Conservation (phyloP, 1,139 yeast species). For the Sugiyamaella neomexicana region DNA sequence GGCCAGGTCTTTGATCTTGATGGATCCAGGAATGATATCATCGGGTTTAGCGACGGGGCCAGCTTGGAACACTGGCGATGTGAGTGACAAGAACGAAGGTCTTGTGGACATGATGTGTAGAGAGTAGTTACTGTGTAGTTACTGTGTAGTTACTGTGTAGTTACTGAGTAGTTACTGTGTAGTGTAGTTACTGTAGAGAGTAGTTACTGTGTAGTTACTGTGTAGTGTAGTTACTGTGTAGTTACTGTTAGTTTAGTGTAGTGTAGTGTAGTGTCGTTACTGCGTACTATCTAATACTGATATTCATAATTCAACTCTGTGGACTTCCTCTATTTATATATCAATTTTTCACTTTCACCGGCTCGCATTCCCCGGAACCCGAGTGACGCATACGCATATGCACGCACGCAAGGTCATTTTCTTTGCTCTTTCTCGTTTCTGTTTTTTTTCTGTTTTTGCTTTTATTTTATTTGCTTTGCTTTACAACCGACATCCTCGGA, state of each 20-base stretch:
- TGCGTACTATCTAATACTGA: too few species aligned
- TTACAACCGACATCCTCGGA: too few species aligned
- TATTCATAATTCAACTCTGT: too few species aligned
- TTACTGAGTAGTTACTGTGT: too few species aligned
- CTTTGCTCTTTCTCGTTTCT: too few species aligned
- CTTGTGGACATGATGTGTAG: conserved; percentile 2
- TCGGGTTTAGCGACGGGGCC: conserved; percentile 14
- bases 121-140: too few species aligned
- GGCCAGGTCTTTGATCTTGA: conserved; percentile 4
- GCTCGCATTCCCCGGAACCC: neutral
- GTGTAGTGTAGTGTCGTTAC: too few species aligned
- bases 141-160: too few species aligned
- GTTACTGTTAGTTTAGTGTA: too few species aligned
- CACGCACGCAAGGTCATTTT: neutral
- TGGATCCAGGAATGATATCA: conserved; percentile 19
- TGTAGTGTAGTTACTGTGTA: too few species aligned
- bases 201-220: neutral
- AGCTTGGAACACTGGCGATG: conserved; percentile 15
- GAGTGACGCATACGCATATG: conserved; percentile 1
- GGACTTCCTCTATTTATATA: conserved; percentile 1
- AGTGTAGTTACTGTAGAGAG: too few species aligned
- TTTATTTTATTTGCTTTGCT: too few species aligned
- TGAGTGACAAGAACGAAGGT: conserved; percentile 24
- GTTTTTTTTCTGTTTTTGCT: neutral
- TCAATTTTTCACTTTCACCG: neutral